Conservation (phyloP, 371 early-diverging fungal species). For the Rhizopus arrhizus region DNA sequence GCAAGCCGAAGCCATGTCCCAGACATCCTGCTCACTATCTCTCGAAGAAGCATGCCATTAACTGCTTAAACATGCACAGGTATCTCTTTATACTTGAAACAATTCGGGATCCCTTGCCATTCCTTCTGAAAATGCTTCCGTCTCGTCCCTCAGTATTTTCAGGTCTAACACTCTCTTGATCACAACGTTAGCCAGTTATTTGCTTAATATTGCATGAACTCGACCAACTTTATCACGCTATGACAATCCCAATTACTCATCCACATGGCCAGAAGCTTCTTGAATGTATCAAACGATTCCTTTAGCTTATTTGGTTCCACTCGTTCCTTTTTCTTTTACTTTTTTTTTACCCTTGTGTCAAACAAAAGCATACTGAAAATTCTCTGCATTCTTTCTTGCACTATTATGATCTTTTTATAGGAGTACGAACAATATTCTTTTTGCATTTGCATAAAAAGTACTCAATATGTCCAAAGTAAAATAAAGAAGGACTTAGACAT, state of each 20-base stretch:
- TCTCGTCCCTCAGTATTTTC: neutral
- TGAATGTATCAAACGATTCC: neutral
- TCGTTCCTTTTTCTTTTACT: neutral
- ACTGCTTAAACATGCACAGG: neutral
- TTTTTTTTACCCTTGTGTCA: neutral
- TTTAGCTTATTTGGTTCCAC: neutral
- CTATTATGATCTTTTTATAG: conserved; percentile 8
- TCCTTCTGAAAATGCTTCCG: neutral
- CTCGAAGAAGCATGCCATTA: neutral
- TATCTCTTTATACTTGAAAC: neutral
- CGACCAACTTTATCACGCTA: neutral
- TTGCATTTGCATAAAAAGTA: conserved; percentile 6
- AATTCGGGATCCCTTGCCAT: neutral
- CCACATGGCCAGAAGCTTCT: neutral
- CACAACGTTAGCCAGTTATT: neutral
- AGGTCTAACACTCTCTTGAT: neutral
- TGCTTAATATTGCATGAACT: neutral
- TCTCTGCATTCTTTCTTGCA: conserved; percentile 6
- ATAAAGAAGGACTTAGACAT: conserved; percentile 8
- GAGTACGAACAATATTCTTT: conserved; percentile 3
- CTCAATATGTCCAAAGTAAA: conserved; percentile 6
- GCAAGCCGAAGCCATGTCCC: neutral
- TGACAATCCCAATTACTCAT: neutral
- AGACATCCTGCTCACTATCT: neutral
- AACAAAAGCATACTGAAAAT: conserved; percentile 5